These are phyloP conservation scores for Didymella pinodella DNA, from an alignment of 2,329 filamentous ascomycete genomes.

Conservation along the genomic window DNA sequence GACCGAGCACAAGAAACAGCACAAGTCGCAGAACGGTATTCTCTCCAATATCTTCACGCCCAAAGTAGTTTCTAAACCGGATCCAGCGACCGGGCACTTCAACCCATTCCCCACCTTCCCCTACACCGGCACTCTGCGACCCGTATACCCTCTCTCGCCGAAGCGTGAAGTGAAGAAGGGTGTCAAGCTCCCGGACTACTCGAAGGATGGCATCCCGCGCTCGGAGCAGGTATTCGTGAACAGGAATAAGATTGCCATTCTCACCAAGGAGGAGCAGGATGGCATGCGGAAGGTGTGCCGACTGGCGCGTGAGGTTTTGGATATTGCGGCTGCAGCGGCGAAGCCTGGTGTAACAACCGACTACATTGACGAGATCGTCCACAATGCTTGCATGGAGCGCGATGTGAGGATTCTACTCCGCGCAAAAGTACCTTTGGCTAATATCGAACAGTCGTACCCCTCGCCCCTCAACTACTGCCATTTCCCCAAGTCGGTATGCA, in stretches of 20 bases:
- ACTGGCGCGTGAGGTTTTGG: slow-evolving; percentile 87
- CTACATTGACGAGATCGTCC: slow-evolving; percentile 91
- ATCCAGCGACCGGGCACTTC: slow-evolving; percentile 86
- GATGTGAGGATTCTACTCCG: slow-evolving; percentile 67
- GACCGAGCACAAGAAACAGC: slow-evolving; percentile 81
- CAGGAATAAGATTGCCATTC: slow-evolving; percentile 81
- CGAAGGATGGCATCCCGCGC: slow-evolving; percentile 77
- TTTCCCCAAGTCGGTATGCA: slow-evolving; percentile 98
- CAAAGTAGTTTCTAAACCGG: slow-evolving; percentile 87
- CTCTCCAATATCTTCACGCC: slow-evolving; percentile 78
- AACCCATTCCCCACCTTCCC: slow-evolving; percentile 91
- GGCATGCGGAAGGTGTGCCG: slow-evolving; percentile 93
- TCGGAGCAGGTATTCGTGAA: slow-evolving; percentile 71
- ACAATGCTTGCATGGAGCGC: slow-evolving; percentile 92
- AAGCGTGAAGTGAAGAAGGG: slow-evolving; percentile 70
- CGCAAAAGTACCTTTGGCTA: slow-evolving; percentile 15
- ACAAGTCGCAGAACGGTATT: slow-evolving; percentile 81
- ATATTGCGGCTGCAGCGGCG: slow-evolving; percentile 83
- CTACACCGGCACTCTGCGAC: slow-evolving; percentile 82
- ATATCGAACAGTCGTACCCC: slow-evolving; percentile 78
- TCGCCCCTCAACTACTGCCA: slow-evolving; percentile 94
- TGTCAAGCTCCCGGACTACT: slow-evolving; percentile 88
- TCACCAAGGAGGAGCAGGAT: slow-evolving; percentile 81
- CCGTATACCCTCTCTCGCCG: slow-evolving; percentile 70
- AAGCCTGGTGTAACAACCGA: slow-evolving; percentile 96